Evolutionary conservation across 305 asterid genomes (phyloP).

Genomic region (Solanum hybrid): DNA sequence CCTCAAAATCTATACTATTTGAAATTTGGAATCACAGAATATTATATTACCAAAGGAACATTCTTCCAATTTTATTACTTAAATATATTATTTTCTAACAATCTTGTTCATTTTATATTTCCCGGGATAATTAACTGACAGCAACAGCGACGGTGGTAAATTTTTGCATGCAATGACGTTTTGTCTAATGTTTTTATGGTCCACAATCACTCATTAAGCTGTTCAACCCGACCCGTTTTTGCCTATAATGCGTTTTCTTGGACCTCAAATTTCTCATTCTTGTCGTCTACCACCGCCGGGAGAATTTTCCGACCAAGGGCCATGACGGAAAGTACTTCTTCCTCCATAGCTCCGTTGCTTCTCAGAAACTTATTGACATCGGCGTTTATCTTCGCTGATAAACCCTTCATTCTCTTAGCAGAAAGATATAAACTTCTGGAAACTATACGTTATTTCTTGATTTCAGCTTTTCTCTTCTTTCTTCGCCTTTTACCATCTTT

Average conservation of each 20-base stretch:
- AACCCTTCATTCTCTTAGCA: conserved; percentile 28
- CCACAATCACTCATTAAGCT: neutral
- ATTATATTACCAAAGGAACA: neutral
- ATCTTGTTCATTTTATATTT: neutral
- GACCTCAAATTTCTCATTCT: neutral
- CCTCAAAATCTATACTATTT: neutral
- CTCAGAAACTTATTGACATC: conserved; percentile 38
- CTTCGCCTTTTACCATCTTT: conserved; percentile 42
- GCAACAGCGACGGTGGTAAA: neutral
- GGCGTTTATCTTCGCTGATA: conserved; percentile 34
- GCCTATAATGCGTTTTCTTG: neutral
- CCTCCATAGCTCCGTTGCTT: conserved; percentile 47
- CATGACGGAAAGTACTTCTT: conserved; percentile 28
- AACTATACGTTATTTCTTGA: conserved; percentile 23
- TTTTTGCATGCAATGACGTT: neutral
- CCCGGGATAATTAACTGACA: neutral
- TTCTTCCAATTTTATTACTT: neutral
- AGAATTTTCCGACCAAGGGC: neutral
- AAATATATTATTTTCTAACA: neutral
- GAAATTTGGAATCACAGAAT: neutral
- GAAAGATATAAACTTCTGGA: conserved; percentile 30
- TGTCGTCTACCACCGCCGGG: neutral
- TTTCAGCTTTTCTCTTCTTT: conserved; percentile 41
- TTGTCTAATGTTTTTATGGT: neutral
- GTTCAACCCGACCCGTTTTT: neutral